Percentiles rank a stretch among this genome's conserved stretches.
Evolutionary conservation across 2,329 filamentous ascomycete genomes (phyloP).

Genomic region (Teratosphaeria destructans): DNA sequence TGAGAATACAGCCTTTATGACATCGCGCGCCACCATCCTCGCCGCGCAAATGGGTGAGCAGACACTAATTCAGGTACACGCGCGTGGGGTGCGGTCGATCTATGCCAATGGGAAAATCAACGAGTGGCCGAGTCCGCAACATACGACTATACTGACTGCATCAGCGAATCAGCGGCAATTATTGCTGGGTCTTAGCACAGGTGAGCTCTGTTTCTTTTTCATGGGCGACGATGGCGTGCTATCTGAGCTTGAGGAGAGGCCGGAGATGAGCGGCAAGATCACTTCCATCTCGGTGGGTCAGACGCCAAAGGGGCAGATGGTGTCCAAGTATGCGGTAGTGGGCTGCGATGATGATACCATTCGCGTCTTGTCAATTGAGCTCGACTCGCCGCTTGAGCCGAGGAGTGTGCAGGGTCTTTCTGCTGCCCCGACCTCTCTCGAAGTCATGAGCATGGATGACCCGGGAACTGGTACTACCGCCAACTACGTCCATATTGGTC

Average conservation of each 20-base stretch:
- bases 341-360: constrained; percentile 96
- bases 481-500: constrained; percentile 87
- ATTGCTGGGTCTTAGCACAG: constrained; percentile 84
- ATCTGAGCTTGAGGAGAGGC: constrained; percentile 61
- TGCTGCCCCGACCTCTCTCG: constrained; percentile 75
- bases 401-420: constrained; percentile 92
- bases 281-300: constrained; percentile 90
- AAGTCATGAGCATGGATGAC: constrained; percentile 92
- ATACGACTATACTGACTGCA: constrained; percentile 89
- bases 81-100: constrained; percentile 91
- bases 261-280: constrained; percentile 89
- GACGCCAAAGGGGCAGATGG: constrained; percentile 76
- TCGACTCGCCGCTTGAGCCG: constrained; percentile 76
- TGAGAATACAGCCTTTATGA: constrained; percentile 83
- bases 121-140: constrained; percentile 87
- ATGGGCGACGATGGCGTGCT: constrained; percentile 94
- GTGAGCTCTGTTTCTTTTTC: constrained; percentile 96
- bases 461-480: constrained; percentile 81
- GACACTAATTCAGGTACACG: constrained; percentile 85
- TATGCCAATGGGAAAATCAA: constrained; percentile 66
- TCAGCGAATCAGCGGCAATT: constrained; percentile 90
- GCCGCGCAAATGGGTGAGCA: constrained; percentile 92
- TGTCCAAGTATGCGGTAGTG: constrained; percentile 89
- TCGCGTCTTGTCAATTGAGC: constrained; percentile 48
- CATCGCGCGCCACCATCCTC: constrained; percentile 77